Conservation (phyloP, 768 basidiomycete species). For the Lactarius trivialis region DNA sequence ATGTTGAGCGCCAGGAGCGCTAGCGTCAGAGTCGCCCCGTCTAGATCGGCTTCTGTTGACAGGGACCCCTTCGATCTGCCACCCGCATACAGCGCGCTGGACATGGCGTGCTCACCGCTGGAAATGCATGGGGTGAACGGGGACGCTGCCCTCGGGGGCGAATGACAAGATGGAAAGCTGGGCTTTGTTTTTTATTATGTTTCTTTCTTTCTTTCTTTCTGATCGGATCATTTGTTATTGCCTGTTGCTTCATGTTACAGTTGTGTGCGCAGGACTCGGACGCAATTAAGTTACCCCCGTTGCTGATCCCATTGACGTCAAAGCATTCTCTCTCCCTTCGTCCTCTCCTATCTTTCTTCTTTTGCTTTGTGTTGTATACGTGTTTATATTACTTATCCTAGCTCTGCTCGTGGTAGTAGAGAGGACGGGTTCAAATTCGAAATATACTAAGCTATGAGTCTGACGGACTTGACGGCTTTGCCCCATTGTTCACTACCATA, state of each 20-base stretch:
- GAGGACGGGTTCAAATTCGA: too few species aligned
- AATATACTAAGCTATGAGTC: not conserved
- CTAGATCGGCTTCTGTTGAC: too few species aligned
- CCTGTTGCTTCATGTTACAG: not conserved
- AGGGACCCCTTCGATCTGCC: constrained; percentile 15
- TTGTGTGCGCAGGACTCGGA: not conserved
- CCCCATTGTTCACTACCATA: too few species aligned
- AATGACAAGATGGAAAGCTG: too few species aligned
- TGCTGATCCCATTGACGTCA: not conserved
- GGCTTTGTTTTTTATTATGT: too few species aligned
- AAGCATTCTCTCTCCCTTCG: not conserved
- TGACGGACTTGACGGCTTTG: too few species aligned
- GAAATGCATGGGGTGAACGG: too few species aligned
- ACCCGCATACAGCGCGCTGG: constrained; percentile 16
- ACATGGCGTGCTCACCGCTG: too few species aligned
- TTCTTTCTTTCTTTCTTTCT: not conserved
- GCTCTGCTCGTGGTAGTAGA: too few species aligned
- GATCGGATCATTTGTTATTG: not conserved
- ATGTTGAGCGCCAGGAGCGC: not conserved
- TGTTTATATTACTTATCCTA: not conserved
- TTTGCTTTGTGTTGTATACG: not conserved
- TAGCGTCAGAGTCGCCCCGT: not conserved
- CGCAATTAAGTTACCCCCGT: not conserved
- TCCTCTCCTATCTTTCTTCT: not conserved
- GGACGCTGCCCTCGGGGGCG: too few species aligned